A percentile compares a stretch with the other conserved stretches of the same genome.
These are phyloP conservation scores for Coemansia umbellata DNA, from an alignment of 192 early-diverging fungal species.

Conservation along the genomic window DNA sequence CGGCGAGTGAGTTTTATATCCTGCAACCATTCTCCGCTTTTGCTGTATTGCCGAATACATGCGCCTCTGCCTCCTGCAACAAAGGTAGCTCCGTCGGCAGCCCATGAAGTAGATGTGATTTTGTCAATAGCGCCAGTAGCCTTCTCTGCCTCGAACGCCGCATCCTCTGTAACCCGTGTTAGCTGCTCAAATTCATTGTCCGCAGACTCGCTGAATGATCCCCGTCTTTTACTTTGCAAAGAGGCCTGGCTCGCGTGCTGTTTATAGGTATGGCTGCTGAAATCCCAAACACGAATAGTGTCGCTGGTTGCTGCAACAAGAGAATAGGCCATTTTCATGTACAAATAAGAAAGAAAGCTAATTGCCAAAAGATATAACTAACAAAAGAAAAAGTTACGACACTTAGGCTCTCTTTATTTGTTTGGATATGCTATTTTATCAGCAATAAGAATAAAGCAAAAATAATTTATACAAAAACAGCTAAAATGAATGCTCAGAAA, in stretches of 20 bases:
- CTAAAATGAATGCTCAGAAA: no score
- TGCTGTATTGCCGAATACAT: slow-evolving; percentile 23
- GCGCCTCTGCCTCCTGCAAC: slow-evolving; percentile 28
- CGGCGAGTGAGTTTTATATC: slow-evolving; percentile 15
- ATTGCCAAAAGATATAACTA: no score
- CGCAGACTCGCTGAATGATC: background rate
- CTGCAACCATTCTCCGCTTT: slow-evolving; percentile 19
- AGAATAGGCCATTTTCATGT: slow-evolving; percentile 13
- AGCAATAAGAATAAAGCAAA: no score
- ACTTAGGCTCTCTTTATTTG: no score
- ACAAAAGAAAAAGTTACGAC: no score
- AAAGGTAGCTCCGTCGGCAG: slow-evolving; percentile 25
- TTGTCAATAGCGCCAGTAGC: slow-evolving; percentile 1
- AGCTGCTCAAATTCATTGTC: background rate
- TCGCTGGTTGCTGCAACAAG: slow-evolving; percentile 40
- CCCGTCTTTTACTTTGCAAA: background rate
- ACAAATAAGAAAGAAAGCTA: no score
- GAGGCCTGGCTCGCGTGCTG: background rate
- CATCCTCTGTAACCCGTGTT: background rate
- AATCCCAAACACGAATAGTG: slow-evolving; percentile 38
- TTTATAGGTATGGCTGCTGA: slow-evolving; percentile 3
- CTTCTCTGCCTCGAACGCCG: background rate
- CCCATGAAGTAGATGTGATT: slow-evolving; percentile 30
- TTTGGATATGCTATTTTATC: no score
- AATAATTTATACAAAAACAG: no score